Evolutionary conservation across 2,329 filamentous ascomycete species (phyloP), one percentile per base, ranked within the genome.

Genomic region (Colletotrichum liriopes): DNA sequence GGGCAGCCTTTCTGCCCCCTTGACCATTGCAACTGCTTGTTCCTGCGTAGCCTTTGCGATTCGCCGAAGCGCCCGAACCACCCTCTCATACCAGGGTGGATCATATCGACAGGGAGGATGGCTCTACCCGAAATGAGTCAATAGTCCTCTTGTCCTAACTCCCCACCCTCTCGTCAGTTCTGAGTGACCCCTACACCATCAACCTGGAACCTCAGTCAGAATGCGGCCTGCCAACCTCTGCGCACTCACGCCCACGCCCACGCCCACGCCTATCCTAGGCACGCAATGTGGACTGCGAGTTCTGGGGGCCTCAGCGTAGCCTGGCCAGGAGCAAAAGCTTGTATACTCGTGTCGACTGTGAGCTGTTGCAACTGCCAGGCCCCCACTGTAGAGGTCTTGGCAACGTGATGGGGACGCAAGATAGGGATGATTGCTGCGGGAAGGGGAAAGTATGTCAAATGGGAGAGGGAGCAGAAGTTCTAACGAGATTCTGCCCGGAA

Each of bases 41-140:
- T 59, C 52, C 37, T 45, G 51, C 41, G 32, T 39, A n/a, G n/a
- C 29, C 39, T 20, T 47, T 60, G 59, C 59, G 59, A 52, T 65
- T 72, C 65, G 59, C 45, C 43, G 65, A 72, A 64, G 45, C 64
- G 26, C 67, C 58, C 52, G 69, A 68, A 54, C 45, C 51, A 58
- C 51, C 41, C 39, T 39, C 29, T 62, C 45, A 56, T 70, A 70
- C 37, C 54, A 29, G 9, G n/a, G 70, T 65, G 59, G 65, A 72
- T 69, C 65, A 51, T 70, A 70, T 61, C 32, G 54, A 54, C 70
- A 65, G 60, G 59, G 70, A 37, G 45, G 43, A 20, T 43, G 59
- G 29, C 52, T 55, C 47, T 69, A 59, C 32, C 70, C 70, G 70
- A 72, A 65, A 72, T 72, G 65, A 69, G 68, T 68, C 69, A 52